Evolutionary conservation across 176 grass and related monocot species (phyloP), one percentile per base, ranked within the genome.

Genomic region (Carex myosuroides): DNA sequence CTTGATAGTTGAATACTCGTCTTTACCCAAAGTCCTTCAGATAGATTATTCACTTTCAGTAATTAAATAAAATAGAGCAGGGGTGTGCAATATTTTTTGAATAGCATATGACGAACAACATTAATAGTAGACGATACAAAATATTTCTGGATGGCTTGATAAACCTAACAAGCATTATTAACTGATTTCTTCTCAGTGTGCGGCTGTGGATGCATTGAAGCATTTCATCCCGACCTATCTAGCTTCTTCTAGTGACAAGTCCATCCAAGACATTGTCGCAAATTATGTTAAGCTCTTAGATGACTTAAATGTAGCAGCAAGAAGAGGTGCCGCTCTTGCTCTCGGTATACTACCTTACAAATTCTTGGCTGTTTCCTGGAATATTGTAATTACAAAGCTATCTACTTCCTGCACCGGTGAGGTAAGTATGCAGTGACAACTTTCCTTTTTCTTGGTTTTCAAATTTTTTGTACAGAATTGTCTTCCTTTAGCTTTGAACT

Each of bases 241-340:
- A 68, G 87, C 87, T 89, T 89, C 88, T 83, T 90, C 87, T 79
- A 88, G 85, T 70, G 91, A 95, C 87, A 91, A 93, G 68, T 80
- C 73, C 84, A 85, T 80, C 44, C 85, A 86, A 85, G 84, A 85
- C 74, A 80, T 89, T 83, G 52, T 89, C 81, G 81, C 86, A 65
- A 98, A 93, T 81, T 93, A 93, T 79, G 13, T 95, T 76, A 79
- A 77, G 56, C 84, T 98, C 85, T 84, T 98, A 83, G 95, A 98
- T 73, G 88, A 98, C 69, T 83, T 87, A 81, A 98, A 98, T 94
- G 92, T 95, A 14, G 88, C 95, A 89, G 87, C 95, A 89, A 98
- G 95, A 85, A 89, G 95, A 91, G 95, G 95, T 64, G 92, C 92
- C 9, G 89, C 92, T 42, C 69, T 98, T 83, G 91, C 95, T 86